A percentile compares a stretch with the other conserved stretches of the same genome.
Conservation (phyloP, 2,329 filamentous ascomycete species). For the Orbilia oligospora region DNA sequence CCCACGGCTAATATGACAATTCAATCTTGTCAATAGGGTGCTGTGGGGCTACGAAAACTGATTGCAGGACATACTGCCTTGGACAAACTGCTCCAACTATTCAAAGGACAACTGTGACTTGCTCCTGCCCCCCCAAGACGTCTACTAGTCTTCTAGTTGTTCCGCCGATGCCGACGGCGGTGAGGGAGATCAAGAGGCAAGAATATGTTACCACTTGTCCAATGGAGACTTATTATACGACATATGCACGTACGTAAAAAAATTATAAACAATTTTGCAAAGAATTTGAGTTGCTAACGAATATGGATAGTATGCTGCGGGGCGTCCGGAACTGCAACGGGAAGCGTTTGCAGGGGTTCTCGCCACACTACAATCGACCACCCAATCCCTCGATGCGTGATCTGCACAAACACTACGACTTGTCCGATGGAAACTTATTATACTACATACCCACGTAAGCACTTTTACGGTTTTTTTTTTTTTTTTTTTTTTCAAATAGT, state of each 20-base stretch:
- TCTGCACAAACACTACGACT: constrained; percentile 32
- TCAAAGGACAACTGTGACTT: neutral
- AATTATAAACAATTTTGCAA: neutral
- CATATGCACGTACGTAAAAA: constrained; percentile 38
- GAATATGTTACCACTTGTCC: constrained; percentile 16
- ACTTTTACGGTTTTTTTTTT: neutral
- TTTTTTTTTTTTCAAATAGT: no score
- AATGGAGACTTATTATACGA: constrained; percentile 54
- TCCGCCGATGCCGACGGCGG: neutral
- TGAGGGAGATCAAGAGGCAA: neutral
- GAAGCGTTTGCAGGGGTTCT: constrained; percentile 43
- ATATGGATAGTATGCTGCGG: constrained; percentile 38
- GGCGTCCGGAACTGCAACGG: constrained; percentile 33
- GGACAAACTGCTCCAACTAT: constrained; percentile 8
- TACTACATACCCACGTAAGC: constrained; percentile 42
- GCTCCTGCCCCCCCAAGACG: constrained; percentile 16
- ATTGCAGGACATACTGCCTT: constrained; percentile 34
- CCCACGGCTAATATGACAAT: neutral
- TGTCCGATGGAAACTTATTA: constrained; percentile 45
- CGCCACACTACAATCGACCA: constrained; percentile 40
- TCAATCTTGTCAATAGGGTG: neutral
- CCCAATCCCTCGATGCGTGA: constrained; percentile 41
- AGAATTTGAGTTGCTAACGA: neutral
- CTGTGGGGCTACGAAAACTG: constrained; percentile 34
- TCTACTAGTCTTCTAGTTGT: neutral